phyloP scores from a whole-genome alignment of 1,284 basidiomycete species.

The Singerocomus inundabilis region DNA sequence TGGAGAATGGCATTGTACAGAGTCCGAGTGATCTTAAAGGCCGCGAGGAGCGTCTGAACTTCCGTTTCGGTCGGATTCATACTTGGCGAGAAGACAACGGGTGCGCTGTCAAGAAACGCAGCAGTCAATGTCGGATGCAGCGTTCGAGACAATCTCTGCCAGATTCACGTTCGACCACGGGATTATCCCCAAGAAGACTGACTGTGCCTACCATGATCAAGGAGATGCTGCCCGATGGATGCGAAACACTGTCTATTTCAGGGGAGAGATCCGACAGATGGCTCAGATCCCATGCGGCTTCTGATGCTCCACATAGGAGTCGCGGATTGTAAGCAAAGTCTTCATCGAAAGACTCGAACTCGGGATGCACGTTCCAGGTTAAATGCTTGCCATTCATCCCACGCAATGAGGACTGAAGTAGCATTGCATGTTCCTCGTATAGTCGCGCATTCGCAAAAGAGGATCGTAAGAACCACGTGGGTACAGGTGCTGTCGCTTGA shows the following conservation, averaged over 20 bases:
- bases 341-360: constrained; percentile 29
- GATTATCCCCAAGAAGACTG: constrained; percentile 15
- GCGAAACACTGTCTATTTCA: constrained; percentile 15
- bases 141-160: constrained; percentile 48
- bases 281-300: constrained; percentile 23
- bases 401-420: constrained; percentile 29
- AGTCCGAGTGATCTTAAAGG: constrained; percentile 59
- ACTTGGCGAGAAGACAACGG: constrained; percentile 72
- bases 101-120: constrained; percentile 83
- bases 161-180: constrained; percentile 15
- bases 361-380: constrained; percentile 33
- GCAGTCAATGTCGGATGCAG: constrained; percentile 76
- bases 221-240: constrained; percentile 12
- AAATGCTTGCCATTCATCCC: constrained; percentile 29
- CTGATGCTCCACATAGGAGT: constrained; percentile 12
- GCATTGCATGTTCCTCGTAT: constrained; percentile 47
- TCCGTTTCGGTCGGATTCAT: constrained; percentile 56
- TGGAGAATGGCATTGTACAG: constrained; percentile 67
- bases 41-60: constrained; percentile 59
- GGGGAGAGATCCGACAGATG: constrained; percentile 23
- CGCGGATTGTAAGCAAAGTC: constrained; percentile 33
- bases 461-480: constrained; percentile 53
- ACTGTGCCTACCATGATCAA: constrained; percentile 25
- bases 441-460: constrained; percentile 49
- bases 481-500: constrained; percentile 22